Base-by-base conservation (phyloP, 164 flowering plant species). In the Piper longum region DNA sequence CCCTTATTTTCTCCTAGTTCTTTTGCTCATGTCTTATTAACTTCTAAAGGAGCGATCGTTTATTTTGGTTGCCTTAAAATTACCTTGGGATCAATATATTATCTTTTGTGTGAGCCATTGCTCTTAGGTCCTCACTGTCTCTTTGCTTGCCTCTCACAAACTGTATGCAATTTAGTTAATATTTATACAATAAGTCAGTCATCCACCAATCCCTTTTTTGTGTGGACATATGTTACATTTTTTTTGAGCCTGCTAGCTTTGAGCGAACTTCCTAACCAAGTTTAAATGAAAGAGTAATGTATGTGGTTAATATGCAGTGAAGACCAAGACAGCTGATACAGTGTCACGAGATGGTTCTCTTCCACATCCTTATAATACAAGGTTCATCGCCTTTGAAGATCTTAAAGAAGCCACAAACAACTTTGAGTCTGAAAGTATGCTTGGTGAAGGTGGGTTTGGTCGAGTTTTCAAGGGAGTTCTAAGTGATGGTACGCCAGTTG, bases 381-480 rank as follows among this genome's bases (percentile, higher is more conserved):
- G 98, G 43, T 85, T 86, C 78, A 69, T 93, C 61, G 79, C 88
- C 60, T 93, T 76, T 74, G 98, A 93, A 75, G 98, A 93, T 69
- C 96, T 90, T 60, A 88, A 81, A 76, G 87, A 80, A 76, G 99
- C 97, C 66, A 90, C 97, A 57, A 85, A 90, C 67, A 87, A 88
- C 72, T 93, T 93, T 79, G 86, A 84, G 77, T 39, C 83, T 56
- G 73, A 83, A 17, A 88, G 95, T 70, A 73, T 93, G 70, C 88
- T 93, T 43, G 97, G 99, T 59, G 99, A 93, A 81, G 97, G 99
- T 68, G 97, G 99, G 5, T 93, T 93, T 77, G 99, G 99, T 40
- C 81, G 73, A 69, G 99, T 90, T 69, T 93, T 81, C 76, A 88
- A 87, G 76, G 99, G 99, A 68, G 82, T 88, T 57, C 76, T 93